Evolutionary conservation across 768 basidiomycete species (phyloP), one percentile per base, ranked within the genome.

Genomic region (Cystofilobasidium capitatum): DNA sequence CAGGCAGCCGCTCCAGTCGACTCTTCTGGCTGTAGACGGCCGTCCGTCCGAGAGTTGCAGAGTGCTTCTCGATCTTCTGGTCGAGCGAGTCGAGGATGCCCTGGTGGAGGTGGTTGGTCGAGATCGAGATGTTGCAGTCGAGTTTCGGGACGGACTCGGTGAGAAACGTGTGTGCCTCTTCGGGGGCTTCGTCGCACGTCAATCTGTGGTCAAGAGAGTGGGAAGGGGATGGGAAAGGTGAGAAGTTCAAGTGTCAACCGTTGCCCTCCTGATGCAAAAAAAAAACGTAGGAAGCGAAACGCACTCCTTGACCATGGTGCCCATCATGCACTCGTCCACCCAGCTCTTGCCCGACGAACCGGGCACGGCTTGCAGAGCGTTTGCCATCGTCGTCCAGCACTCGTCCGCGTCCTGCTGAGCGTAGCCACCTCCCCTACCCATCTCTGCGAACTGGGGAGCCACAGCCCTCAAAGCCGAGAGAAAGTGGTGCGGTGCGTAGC

Each of bases 361-460:
- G 0, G 86, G 84, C 8, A 91, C 80, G n/a, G 87, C 84, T 37
- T 60, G 62, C 58, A 93, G 79, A 0, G 86, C 81, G 66, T 85
- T 85, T 22, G 88, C 79, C 69, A 94, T 84, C 62, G 86, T 83
- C 10, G 80, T 81, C 80, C 87, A 92, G 72, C 91, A 93, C 76
- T 96, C 91, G 74, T 94, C 92, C 24, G 91, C 91, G 73, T 96
- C 90, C 83, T 97, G 94, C 75, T 97, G 96, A 1, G 92, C 86
- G 73, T 85, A 91, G 22, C 82, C 82, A 14, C 51, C 51, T 13
- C 77, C 54, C 72, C 79, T 58, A 73, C 78, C 76, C 75, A 81
- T 71, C 74, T 98, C 92, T 3, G 85, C 88, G 72, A 99, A 98
- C 78, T 97, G 96, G 3, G 94, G 94, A 36, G 89, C 86, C 12